Conservation (phyloP, 768 basidiomycete species). For the Trametes elegans region DNA sequence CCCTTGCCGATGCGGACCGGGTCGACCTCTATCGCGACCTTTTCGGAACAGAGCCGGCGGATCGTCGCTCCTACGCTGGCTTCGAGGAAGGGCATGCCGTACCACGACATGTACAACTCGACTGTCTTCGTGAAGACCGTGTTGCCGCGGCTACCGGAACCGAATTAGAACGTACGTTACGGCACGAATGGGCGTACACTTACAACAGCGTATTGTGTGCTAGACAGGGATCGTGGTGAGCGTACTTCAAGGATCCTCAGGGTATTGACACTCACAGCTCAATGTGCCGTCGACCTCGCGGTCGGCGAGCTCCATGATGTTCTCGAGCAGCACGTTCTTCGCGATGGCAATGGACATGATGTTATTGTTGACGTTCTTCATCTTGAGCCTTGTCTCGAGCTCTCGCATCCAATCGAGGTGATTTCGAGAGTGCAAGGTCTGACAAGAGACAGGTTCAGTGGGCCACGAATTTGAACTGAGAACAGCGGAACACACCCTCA, state of each 20-base stretch:
- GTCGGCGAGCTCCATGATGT: constrained; percentile 67
- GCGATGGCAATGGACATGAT: constrained; percentile 70
- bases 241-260: too few species aligned
- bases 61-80: constrained; percentile 72
- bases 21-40: constrained; percentile 80
- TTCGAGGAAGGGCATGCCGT: constrained; percentile 79
- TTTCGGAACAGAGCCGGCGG: constrained; percentile 67
- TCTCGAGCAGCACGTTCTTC: constrained; percentile 59
- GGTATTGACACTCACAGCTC: constrained; percentile 46
- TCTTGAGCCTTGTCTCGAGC: constrained; percentile 61
- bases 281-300: constrained; percentile 70
- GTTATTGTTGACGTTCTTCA: constrained; percentile 60
- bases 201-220: constrained; percentile 73
- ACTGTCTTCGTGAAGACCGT: constrained; percentile 56
- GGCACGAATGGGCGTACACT: constrained; percentile 31
- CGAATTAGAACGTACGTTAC: constrained; percentile 22
- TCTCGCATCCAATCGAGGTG: constrained; percentile 75
- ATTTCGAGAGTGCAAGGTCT: constrained; percentile 60
- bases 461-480: not conserved
- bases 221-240: constrained; percentile 26
- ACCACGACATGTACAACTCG: constrained; percentile 78
- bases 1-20: constrained; percentile 63
- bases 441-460: not conserved
- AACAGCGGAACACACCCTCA: constrained; percentile 43
- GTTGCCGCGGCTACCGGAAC: constrained; percentile 46